These are phyloP conservation scores for Colletotrichum ledebouriae DNA, from an alignment of 2,329 filamentous ascomycete genomes.

Conservation along the genomic window DNA sequence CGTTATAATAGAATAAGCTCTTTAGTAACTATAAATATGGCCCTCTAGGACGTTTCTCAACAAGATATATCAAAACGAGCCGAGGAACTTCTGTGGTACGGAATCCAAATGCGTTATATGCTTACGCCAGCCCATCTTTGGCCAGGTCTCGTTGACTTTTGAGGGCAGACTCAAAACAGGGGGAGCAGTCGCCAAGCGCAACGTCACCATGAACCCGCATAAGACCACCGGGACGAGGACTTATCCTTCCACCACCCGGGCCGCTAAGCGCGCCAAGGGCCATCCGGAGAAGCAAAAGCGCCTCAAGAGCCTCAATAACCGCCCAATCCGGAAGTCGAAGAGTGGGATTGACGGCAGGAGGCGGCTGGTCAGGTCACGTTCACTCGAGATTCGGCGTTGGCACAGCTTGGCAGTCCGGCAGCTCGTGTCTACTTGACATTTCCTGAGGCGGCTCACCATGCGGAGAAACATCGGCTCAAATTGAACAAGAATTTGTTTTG, in stretches of 20 bases:
- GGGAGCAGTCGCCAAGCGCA: constrained; percentile 17
- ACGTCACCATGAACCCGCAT: constrained; percentile 37
- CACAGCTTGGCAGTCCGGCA: constrained; percentile 33
- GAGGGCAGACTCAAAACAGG: too few relatives aligned
- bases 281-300: background rate
- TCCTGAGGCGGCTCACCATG: constrained; percentile 26
- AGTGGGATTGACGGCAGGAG: background rate
- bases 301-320: constrained; percentile 21
- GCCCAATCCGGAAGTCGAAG: background rate
- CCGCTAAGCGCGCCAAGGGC: constrained; percentile 38
- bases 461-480: background rate
- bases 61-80: too few relatives aligned
- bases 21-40: too few relatives aligned
- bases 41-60: too few relatives aligned
- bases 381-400: constrained; percentile 27
- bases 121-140: too few relatives aligned
- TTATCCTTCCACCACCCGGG: constrained; percentile 16
- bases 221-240: constrained; percentile 33
- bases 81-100: background rate
- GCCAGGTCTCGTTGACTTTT: too few relatives aligned
- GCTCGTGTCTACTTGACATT: constrained; percentile 35
- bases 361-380: constrained; percentile 33
- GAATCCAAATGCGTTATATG: too few relatives aligned
- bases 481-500: too few relatives aligned
- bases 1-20: too few relatives aligned